These are phyloP conservation scores for Russula emetica DNA, from an alignment of 768 basidiomycete species.

Conservation along the genomic window DNA sequence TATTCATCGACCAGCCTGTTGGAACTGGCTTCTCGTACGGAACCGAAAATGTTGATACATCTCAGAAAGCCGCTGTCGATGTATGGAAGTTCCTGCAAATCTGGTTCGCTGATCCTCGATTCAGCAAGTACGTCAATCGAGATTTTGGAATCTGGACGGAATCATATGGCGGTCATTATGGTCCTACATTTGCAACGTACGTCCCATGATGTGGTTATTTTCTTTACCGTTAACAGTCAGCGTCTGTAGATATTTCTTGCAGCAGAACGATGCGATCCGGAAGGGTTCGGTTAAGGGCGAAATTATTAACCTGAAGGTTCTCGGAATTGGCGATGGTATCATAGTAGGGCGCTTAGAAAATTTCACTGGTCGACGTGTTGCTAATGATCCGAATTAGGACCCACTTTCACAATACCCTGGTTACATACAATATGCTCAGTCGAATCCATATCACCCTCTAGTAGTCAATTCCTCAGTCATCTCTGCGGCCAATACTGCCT, in stretches of 20 bases:
- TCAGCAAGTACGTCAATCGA: slow-evolving; percentile 43
- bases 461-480: slow-evolving; percentile 45
- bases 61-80: slow-evolving; percentile 50
- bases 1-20: slow-evolving; percentile 63
- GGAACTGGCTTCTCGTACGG: slow-evolving; percentile 64
- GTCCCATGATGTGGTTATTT: slow-evolving; percentile 7
- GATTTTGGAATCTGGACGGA: slow-evolving; percentile 62
- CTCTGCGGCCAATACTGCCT: slow-evolving; percentile 42
- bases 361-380: background rate
- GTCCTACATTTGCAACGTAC: slow-evolving; percentile 37
- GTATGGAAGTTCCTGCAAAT: slow-evolving; percentile 64
- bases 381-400: slow-evolving; percentile 30
- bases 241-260: slow-evolving; percentile 43
- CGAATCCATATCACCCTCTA: slow-evolving; percentile 52
- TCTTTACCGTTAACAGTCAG: background rate
- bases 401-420: slow-evolving; percentile 52
- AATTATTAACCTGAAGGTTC: slow-evolving; percentile 52
- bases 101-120: slow-evolving; percentile 52
- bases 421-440: slow-evolving; percentile 51
- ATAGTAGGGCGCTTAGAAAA: slow-evolving; percentile 39
- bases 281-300: slow-evolving; percentile 44
- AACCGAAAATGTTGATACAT: slow-evolving; percentile 45
- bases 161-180: slow-evolving; percentile 45
- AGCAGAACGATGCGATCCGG: slow-evolving; percentile 55
- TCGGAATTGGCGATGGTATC: slow-evolving; percentile 61